Evolutionary conservation across 176 grass and related monocot species (phyloP), one percentile per base, ranked within the genome.

Genomic region (Themeda triandra): DNA sequence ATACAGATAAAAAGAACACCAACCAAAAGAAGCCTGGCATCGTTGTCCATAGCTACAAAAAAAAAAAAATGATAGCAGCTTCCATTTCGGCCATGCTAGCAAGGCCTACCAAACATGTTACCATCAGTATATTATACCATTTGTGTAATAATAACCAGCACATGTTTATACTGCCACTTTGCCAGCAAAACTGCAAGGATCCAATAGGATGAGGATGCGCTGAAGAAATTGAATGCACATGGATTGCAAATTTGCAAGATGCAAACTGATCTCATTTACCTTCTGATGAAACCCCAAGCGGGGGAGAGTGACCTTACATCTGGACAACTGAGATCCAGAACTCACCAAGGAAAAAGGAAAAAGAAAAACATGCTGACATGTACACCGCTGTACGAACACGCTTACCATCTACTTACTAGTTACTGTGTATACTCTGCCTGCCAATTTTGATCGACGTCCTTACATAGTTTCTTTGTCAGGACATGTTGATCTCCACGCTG

Each of bases 401-500:
- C 31, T 69, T 54, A 69, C 31, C 11, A 68, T 41, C 44, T 53
- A 64, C 23, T 23, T 56, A 56, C 25, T 29, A 75, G 63, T 82
- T 48, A 83, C 68, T 80, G 19, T 87, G 66, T 77, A 84, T 85
- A 89, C 25, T 23, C 51, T 27, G 37, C 32, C 63, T 36, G 25
- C 36, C 83, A 58, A 3, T n/a, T 58, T 10, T n/a, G 56, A 24
- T 60, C 23, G 54, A 60, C 25, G n/a, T 63, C 12, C 25, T 29
- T 25, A 19, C 21, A 70, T 62, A 71, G 35, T 21, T 29, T 69
- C 74, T 33, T 44, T 59, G 29, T 78, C 77, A 92, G 46, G 83
- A 86, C 92, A 86, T 86, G 69, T 83, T 86, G 41, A 94, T 83
- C 31, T 69, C 86, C 30, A 94, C 64, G 18, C 83, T 86, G 54